These are phyloP conservation scores for Suhomyces sp. DNA, from an alignment of 805 yeast genomes.

Conservation along the genomic window DNA sequence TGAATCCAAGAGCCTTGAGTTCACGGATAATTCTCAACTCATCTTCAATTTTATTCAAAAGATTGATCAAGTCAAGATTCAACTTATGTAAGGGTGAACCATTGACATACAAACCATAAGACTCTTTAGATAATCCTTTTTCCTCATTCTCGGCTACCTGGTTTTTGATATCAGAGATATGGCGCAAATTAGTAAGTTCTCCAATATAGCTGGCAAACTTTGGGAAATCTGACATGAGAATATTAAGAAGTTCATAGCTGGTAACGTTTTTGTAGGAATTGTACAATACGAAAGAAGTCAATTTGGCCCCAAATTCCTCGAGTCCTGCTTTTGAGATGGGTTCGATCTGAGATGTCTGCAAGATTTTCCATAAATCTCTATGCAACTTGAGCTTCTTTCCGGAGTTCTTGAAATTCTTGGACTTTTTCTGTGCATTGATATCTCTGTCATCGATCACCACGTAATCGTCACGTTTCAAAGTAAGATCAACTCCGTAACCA, in stretches of 20 bases:
- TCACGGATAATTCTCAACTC: slow-evolving; percentile 24
- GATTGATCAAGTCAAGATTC: slow-evolving; percentile 41
- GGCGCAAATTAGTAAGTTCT: slow-evolving; percentile 12
- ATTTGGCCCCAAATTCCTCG: slow-evolving; percentile 36
- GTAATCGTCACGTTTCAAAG: slow-evolving; percentile 65
- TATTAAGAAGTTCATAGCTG: slow-evolving; percentile 35
- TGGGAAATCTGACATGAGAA: slow-evolving; percentile 54
- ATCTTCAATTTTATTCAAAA: slow-evolving; percentile 37
- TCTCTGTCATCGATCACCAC: slow-evolving; percentile 63
- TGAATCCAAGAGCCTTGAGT: slow-evolving; percentile 29
- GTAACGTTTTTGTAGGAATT: slow-evolving; percentile 15
- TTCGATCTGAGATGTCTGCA: slow-evolving; percentile 20
- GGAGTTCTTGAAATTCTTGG: slow-evolving; percentile 19
- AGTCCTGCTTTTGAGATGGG: slow-evolving; percentile 31
- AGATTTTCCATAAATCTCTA: slow-evolving; percentile 15
- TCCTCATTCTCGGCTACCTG: slow-evolving; percentile 29
- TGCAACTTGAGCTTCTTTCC: slow-evolving; percentile 15
- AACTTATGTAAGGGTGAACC: slow-evolving; percentile 58
- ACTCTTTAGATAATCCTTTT: slow-evolving; percentile 37
- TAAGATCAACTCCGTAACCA: slow-evolving; percentile 69
- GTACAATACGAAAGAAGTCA: slow-evolving; percentile 37
- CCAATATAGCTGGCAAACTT: slow-evolving; percentile 41
- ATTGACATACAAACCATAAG: slow-evolving; percentile 60
- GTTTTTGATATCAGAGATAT: slow-evolving; percentile 20
- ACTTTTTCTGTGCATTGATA: slow-evolving; percentile 20